Conservation (phyloP, 352 stramenopile genomes). For the Elongisporangium undulatum region DNA sequence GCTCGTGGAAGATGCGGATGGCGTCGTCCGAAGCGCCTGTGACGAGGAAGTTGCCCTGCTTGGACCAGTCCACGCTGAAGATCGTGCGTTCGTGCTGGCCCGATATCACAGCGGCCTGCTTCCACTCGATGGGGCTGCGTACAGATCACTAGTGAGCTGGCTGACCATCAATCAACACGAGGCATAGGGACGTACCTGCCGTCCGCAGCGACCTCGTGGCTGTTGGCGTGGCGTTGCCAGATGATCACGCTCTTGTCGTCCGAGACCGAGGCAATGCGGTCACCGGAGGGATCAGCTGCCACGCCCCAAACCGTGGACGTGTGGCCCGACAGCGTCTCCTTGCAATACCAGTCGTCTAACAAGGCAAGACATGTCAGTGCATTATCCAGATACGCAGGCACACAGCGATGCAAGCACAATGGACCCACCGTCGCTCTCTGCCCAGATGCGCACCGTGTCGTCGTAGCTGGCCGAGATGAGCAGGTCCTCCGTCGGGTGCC, state of each 20-base stretch:
- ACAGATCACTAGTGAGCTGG: neutral
- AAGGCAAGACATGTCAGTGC: neutral
- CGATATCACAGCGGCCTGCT: constrained; percentile 70
- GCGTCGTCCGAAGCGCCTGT: constrained; percentile 90
- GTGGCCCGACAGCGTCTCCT: constrained; percentile 88
- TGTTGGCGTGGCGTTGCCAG: constrained; percentile 84
- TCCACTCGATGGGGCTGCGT: constrained; percentile 77
- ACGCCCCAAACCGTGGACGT: constrained; percentile 94
- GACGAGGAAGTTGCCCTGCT: constrained; percentile 80
- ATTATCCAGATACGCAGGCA: neutral
- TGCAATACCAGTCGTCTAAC: constrained; percentile 96
- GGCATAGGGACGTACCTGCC: constrained; percentile 24
- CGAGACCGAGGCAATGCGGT: constrained; percentile 84
- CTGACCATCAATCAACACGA: neutral
- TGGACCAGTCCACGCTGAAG: constrained; percentile 92
- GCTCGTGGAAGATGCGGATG: constrained; percentile 80
- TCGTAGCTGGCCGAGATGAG: constrained; percentile 94
- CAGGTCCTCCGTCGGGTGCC: constrained; percentile 86
- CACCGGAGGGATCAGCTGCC: constrained; percentile 68
- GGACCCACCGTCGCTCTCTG: constrained; percentile 76
- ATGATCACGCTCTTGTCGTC: constrained; percentile 93
- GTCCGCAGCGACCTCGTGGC: constrained; percentile 38
- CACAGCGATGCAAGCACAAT: neutral
- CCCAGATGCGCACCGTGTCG: constrained; percentile 95
- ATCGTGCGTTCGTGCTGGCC: constrained; percentile 88